Evolutionary conservation across 441 rosid species (phyloP).

Genomic region (Erodium trifolium): DNA sequence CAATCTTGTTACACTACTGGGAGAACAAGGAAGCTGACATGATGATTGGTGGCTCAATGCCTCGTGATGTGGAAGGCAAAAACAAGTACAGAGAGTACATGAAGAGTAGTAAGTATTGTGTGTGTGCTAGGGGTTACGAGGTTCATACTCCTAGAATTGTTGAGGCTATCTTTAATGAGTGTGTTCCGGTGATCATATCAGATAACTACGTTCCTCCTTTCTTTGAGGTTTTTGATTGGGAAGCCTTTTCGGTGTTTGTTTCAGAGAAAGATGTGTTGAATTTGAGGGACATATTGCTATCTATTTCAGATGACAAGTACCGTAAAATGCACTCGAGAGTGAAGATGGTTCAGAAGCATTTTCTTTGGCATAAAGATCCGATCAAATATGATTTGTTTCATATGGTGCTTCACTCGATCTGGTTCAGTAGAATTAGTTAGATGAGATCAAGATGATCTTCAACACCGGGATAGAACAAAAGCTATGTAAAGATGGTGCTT

Average conservation of each 20-base stretch:
- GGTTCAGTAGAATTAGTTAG: conserved; percentile 53
- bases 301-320: conserved; percentile 59
- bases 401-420: conserved; percentile 61
- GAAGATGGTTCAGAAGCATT: conserved; percentile 53
- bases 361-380: conserved; percentile 62
- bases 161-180: conserved; percentile 65
- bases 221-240: conserved; percentile 77
- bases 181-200: conserved; percentile 77
- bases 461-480: not conserved
- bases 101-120: conserved; percentile 83
- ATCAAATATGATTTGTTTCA: conserved; percentile 54
- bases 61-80: conserved; percentile 52
- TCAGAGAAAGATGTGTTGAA: conserved; percentile 57
- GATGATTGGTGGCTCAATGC: conserved; percentile 75
- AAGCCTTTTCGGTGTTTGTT: conserved; percentile 63
- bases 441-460: conserved; percentile 25
- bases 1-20: conserved; percentile 53
- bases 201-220: conserved; percentile 89
- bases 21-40: conserved; percentile 65
- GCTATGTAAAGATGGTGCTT: not conserved
- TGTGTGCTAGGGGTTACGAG: conserved; percentile 81
- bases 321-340: conserved; percentile 42
- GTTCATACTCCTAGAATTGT: conserved; percentile 84
- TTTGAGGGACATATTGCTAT: conserved; percentile 55
- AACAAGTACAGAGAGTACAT: conserved; percentile 57